Evolutionary conservation across 169 alveolate species (phyloP).

Genomic region (Plasmodium cynomolgi): DNA sequence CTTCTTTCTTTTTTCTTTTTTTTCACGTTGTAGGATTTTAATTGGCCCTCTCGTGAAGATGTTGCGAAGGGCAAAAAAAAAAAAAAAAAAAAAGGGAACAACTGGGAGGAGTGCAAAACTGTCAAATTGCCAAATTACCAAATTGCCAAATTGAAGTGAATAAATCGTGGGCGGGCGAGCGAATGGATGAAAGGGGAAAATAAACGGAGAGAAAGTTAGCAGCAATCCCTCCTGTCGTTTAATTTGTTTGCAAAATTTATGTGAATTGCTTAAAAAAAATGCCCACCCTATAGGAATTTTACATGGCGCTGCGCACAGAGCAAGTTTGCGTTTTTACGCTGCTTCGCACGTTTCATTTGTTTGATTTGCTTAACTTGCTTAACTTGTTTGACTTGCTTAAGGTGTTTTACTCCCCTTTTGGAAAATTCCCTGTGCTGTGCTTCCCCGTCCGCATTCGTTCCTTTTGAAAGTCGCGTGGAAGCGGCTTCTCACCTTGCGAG

Average conservation of each 20-base stretch:
- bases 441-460: background rate
- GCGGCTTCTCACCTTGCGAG: background rate
- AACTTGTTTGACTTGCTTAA: background rate
- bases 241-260: background rate
- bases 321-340: background rate
- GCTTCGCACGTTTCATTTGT: background rate
- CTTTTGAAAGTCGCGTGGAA: background rate
- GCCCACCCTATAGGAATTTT: background rate
- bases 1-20: background rate
- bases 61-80: background rate
- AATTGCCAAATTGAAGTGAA: background rate
- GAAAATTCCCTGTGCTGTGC: background rate
- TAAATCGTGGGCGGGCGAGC: background rate
- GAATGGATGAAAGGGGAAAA: background rate
- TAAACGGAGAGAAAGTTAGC: background rate
- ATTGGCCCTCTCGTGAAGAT: background rate
- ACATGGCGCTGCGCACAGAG: background rate
- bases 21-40: constrained; percentile 10
- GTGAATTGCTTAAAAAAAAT: constrained; percentile 16
- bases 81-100: background rate
- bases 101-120: background rate
- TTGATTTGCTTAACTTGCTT: background rate
- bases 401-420: background rate
- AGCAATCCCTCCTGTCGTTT: background rate
- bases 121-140: background rate